Evolutionary conservation across 306 rosid species (phyloP), one percentile per base, ranked within the genome.

Genomic region (Heteromeles arbutifolia): DNA sequence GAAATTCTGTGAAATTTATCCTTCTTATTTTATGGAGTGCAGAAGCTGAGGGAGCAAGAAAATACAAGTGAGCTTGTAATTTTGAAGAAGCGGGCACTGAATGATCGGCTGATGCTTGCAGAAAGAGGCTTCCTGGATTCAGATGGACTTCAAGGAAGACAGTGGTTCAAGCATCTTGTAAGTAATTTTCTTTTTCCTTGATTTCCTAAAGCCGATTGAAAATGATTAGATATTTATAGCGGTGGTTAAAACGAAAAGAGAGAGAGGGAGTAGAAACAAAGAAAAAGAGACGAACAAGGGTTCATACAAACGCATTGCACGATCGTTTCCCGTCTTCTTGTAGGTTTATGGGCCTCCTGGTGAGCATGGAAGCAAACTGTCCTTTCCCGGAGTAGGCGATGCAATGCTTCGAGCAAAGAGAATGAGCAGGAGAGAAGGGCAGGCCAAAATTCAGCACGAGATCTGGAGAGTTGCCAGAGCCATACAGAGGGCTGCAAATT

Each of bases 161-260:
- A 59, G 26, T 91, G 98, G 97, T 89, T 93, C 87, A 93, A 91
- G 87, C 98, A 93, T 87, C 97, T 93, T 69, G 97, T 93, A 72
- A 89, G 96, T 86, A 56, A 48, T 71, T 72, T 70, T 50, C 69
- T 74, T 71, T 54, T 54, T 24, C 64, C 26, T 57, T 52, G 12
- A 25, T 74, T 54, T n/a, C 11, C 44, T 52, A 41, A 37, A 82
- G 58, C 43, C 28, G 24, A 62, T 64, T 70, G 50, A 8, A 26
- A 69, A 62, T 66, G 52, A 41, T 2, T 61, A 26, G 21, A 12
- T 61, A 61, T 26, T 28, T 34, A 26, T 61, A 6, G 0, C 26
- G 32, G n/a, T 13, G 3, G 37, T 61, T 25, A 12, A 43, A 52
- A n/a, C 2, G 22, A 8, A n/a, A 56, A n/a, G 62, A 56, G 24